These are phyloP conservation scores for Cubamyces sp. DNA, from an alignment of 768 basidiomycete species.

Conservation along the genomic window DNA sequence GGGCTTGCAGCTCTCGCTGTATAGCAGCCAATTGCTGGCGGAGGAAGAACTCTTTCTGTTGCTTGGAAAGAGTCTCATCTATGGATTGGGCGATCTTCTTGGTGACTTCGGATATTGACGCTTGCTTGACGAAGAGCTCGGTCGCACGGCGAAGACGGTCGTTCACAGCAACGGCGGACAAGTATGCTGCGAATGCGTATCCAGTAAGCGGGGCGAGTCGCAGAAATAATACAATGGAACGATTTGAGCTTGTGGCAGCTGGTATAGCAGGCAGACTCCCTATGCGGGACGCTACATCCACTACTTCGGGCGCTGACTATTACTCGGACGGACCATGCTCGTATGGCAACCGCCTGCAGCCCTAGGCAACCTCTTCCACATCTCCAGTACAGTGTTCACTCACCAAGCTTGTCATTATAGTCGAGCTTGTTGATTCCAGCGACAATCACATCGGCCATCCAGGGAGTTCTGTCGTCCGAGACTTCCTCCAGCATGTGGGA, in stretches of 20 bases:
- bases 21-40: slow-evolving; percentile 84
- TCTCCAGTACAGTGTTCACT: slow-evolving; percentile 30
- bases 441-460: slow-evolving; percentile 80
- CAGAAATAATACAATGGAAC: too few species aligned
- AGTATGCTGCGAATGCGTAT: slow-evolving; percentile 49
- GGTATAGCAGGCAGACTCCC: too few species aligned
- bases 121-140: slow-evolving; percentile 71
- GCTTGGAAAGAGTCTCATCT: slow-evolving; percentile 83
- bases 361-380: neutral
- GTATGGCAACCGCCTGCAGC: neutral
- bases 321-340: neutral
- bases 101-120: slow-evolving; percentile 79
- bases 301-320: too few species aligned
- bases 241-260: too few species aligned
- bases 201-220: neutral
- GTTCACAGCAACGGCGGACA: slow-evolving; percentile 61
- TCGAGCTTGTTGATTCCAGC: slow-evolving; percentile 59
- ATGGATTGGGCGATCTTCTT: slow-evolving; percentile 81
- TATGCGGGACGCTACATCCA: too few species aligned
- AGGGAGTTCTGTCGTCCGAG: slow-evolving; percentile 61
- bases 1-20: slow-evolving; percentile 69
- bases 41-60: slow-evolving; percentile 87
- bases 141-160: slow-evolving; percentile 69
- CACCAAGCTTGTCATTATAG: slow-evolving; percentile 74
- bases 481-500: slow-evolving; percentile 75